phyloP scores from a whole-genome alignment of 495 filamentous ascomycete species.

The Podospora anserina region DNA sequence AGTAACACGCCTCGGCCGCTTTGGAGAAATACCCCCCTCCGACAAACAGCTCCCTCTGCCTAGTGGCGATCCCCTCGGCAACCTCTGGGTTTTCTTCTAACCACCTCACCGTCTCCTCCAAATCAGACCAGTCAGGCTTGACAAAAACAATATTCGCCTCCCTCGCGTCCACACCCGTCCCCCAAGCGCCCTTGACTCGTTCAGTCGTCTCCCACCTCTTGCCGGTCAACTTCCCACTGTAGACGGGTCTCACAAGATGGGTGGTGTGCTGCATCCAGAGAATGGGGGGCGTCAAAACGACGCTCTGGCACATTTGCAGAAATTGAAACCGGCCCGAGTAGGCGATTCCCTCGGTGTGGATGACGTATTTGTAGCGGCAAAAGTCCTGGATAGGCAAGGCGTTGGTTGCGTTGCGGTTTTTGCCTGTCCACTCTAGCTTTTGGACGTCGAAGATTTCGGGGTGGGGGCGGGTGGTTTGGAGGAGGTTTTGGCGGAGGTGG shows the following conservation, averaged over 20 bases:
- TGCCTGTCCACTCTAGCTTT: conserved; percentile 37
- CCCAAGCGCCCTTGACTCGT: conserved; percentile 36
- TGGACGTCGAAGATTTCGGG: conserved; percentile 50
- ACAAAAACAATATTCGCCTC: conserved; percentile 55
- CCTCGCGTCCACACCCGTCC: conserved; percentile 31
- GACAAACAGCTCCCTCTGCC: conserved; percentile 45
- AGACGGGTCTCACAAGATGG: conserved; percentile 45
- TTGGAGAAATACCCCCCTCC: conserved; percentile 47
- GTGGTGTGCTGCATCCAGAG: conserved; percentile 51
- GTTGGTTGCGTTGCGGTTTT: conserved; percentile 27
- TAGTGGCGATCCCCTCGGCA: conserved; percentile 48
- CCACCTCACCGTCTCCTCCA: conserved; percentile 44
- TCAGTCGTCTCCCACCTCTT: conserved; percentile 21
- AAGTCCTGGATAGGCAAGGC: conserved; percentile 48
- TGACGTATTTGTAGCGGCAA: conserved; percentile 51
- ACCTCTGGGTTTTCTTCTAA: conserved; percentile 41
- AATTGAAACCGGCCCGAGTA: conserved; percentile 57
- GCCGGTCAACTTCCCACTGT: conserved; percentile 34
- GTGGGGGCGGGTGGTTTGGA: conserved; percentile 34
- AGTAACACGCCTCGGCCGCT: conserved; percentile 54
- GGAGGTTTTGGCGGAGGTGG: conserved; percentile 44
- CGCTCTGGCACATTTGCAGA: conserved; percentile 50
- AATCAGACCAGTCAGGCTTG: conserved; percentile 50
- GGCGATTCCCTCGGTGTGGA: conserved; percentile 61
- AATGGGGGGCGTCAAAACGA: conserved; percentile 47